These are phyloP conservation scores for Aspergillus pseudoviridinutans DNA, from an alignment of 2,329 filamentous ascomycete species.

Conservation along the genomic window DNA sequence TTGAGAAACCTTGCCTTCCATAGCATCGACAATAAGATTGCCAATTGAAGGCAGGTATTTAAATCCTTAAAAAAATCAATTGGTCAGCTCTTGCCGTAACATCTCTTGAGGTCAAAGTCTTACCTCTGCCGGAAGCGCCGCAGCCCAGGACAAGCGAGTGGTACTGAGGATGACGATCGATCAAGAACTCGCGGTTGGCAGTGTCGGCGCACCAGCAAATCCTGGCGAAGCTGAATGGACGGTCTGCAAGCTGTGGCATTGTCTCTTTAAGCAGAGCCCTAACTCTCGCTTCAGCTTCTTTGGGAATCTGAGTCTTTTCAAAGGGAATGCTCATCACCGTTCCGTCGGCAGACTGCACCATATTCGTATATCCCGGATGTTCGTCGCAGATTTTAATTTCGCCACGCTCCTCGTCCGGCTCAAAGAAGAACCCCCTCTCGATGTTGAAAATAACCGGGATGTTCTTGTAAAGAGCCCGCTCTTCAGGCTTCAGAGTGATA, in stretches of 20 bases:
- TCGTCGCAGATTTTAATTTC: conserved; percentile 46
- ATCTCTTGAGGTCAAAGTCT: not conserved
- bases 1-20: conserved; percentile 43
- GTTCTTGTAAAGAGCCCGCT: conserved; percentile 40
- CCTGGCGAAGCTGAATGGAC: conserved; percentile 49
- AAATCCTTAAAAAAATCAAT: conserved; percentile 39
- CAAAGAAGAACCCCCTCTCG: conserved; percentile 48
- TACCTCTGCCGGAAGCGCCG: conserved; percentile 43
- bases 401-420: conserved; percentile 40
- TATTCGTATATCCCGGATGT: conserved; percentile 54
- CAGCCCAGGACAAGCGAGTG: conserved; percentile 45
- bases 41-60: conserved; percentile 51
- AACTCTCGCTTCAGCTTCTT: conserved; percentile 45
- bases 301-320: conserved; percentile 42
- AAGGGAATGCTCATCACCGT: conserved; percentile 38
- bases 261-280: conserved; percentile 48
- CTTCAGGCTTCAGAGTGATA: conserved; percentile 40
- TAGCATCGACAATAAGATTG: conserved; percentile 44
- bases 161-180: conserved; percentile 47
- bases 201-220: conserved; percentile 59
- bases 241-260: conserved; percentile 50
- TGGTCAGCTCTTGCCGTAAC: not conserved
- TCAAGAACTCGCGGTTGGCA: conserved; percentile 50
- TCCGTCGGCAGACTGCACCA: conserved; percentile 24
- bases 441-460: conserved; percentile 46